phyloP scores from a whole-genome alignment of 805 yeast genomes.

The Phaffomyces thermotolerans region DNA sequence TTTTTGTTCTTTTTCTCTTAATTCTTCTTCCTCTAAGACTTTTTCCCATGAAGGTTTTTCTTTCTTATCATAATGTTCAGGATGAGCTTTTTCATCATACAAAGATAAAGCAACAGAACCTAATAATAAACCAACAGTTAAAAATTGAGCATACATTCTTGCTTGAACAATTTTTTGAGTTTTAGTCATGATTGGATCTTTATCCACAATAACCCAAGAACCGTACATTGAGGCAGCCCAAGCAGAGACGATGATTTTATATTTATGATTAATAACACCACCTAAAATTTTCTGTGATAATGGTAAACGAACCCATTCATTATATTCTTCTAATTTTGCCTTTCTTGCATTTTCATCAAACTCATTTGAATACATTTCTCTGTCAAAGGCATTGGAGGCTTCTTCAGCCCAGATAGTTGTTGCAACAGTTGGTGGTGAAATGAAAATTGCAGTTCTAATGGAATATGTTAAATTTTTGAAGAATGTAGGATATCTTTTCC shows the following conservation, averaged over 20 bases:
- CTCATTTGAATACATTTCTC: constrained; percentile 46
- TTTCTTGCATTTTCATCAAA: constrained; percentile 24
- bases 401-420: constrained; percentile 65
- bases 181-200: constrained; percentile 65
- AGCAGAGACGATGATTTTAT: constrained; percentile 57
- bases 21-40: constrained; percentile 37
- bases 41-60: constrained; percentile 41
- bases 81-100: constrained; percentile 53
- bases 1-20: constrained; percentile 21
- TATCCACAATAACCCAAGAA: constrained; percentile 67
- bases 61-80: constrained; percentile 28
- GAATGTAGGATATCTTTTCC: constrained; percentile 39
- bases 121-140: constrained; percentile 63
- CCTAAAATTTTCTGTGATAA: constrained; percentile 43
- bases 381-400: constrained; percentile 62
- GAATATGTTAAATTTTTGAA: constrained; percentile 42
- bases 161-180: constrained; percentile 83
- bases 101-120: constrained; percentile 62
- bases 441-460: constrained; percentile 55
- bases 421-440: constrained; percentile 58
- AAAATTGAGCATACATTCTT: constrained; percentile 84
- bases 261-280: constrained; percentile 47
- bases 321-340: constrained; percentile 36
- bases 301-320: constrained; percentile 46
- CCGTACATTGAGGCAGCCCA: constrained; percentile 82